These are phyloP conservation scores for Vicia faba DNA, from an alignment of 306 rosid genomes.

Conservation along the genomic window DNA sequence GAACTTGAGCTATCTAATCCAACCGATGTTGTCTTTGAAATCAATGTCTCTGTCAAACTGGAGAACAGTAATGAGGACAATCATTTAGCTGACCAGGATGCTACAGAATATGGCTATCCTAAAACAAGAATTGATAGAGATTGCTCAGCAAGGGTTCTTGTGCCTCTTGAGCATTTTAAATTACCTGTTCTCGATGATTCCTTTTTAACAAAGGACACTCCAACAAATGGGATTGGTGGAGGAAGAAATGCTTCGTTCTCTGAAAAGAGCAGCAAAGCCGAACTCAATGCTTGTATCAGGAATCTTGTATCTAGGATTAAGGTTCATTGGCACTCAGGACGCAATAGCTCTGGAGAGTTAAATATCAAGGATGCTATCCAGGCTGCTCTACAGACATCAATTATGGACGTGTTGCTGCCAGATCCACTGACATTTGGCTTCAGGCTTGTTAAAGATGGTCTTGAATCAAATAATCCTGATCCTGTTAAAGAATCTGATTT, in stretches of 20 bases:
- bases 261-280: conserved; percentile 80
- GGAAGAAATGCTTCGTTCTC: conserved; percentile 67
- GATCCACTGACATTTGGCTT: conserved; percentile 94
- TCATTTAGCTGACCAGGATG: conserved; percentile 50
- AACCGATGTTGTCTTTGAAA: conserved; percentile 83
- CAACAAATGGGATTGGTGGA: conserved; percentile 45
- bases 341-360: conserved; percentile 82
- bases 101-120: conserved; percentile 74
- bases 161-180: conserved; percentile 90
- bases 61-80: conserved; percentile 61
- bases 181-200: conserved; percentile 92
- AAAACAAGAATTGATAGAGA: conserved; percentile 88
- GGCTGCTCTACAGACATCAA: conserved; percentile 87
- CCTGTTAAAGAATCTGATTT: conserved; percentile 34
- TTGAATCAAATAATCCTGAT: conserved; percentile 42
- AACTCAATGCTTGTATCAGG: conserved; percentile 86
- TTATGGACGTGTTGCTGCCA: conserved; percentile 92
- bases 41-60: conserved; percentile 78
- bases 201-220: conserved; percentile 69
- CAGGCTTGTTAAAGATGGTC: conserved; percentile 58
- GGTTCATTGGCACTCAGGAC: conserved; percentile 90
- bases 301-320: conserved; percentile 88
- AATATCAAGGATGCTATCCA: conserved; percentile 91
- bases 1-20: conserved; percentile 94
- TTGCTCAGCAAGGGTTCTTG: conserved; percentile 91